Conservation (phyloP, 1,139 yeast genomes). For the Candida tetrigidarum region DNA sequence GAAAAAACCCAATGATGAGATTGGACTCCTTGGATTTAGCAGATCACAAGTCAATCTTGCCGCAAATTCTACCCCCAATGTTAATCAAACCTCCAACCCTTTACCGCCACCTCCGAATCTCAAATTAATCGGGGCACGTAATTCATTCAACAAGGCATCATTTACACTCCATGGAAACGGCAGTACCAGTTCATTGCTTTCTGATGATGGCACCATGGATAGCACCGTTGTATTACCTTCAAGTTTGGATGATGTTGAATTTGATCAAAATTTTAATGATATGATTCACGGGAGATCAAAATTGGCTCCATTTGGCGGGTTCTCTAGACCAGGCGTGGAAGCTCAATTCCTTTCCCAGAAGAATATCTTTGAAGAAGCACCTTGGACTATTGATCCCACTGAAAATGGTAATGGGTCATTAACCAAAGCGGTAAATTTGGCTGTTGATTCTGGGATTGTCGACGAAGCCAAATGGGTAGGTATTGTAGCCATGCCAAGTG, state of each 20-base stretch:
- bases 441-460: constrained; percentile 52
- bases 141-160: constrained; percentile 21
- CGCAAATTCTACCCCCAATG: constrained; percentile 24
- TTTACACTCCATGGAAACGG: constrained; percentile 32
- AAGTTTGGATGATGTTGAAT: constrained; percentile 23
- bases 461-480: constrained; percentile 79
- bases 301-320: constrained; percentile 79
- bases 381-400: constrained; percentile 73
- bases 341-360: constrained; percentile 46
- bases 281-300: constrained; percentile 35
- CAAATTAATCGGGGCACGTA: constrained; percentile 17
- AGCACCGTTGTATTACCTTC: constrained; percentile 12
- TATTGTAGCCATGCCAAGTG: constrained; percentile 89
- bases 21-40: constrained; percentile 45
- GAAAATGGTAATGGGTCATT: constrained; percentile 89
- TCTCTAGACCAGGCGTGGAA: constrained; percentile 58
- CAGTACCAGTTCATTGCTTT: constrained; percentile 36
- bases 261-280: constrained; percentile 31
- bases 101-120: constrained; percentile 14
- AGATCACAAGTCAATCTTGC: constrained; percentile 25
- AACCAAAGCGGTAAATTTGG: constrained; percentile 78
- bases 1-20: constrained; percentile 32
- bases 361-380: constrained; percentile 69
- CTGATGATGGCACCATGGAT: constrained; percentile 21
- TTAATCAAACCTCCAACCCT: constrained; percentile 17